Conservation (phyloP, 768 basidiomycete genomes). For the Amanita thiersii region DNA sequence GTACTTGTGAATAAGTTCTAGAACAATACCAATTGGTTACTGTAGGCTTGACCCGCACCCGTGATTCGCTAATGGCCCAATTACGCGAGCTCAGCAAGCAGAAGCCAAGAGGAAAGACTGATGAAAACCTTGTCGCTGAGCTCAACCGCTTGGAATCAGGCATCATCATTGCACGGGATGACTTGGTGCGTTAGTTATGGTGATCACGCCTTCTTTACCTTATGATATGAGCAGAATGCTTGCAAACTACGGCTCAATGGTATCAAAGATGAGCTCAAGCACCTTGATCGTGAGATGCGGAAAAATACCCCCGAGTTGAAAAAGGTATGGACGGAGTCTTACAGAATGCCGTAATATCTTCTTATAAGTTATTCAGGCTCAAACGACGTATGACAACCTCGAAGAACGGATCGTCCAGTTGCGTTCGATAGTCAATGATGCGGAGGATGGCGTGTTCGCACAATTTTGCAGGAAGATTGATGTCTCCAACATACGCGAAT, state of each 20-base stretch:
- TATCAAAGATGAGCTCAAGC: constrained; percentile 77
- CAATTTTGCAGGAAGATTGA: constrained; percentile 76
- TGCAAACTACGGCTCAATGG: constrained; percentile 70
- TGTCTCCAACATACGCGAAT: constrained; percentile 80
- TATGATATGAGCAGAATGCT: constrained; percentile 44
- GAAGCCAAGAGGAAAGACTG: constrained; percentile 76
- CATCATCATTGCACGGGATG: constrained; percentile 71
- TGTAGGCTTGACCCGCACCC: constrained; percentile 41
- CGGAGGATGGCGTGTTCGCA: constrained; percentile 74
- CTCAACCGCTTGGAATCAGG: constrained; percentile 74
- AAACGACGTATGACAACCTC: constrained; percentile 42
- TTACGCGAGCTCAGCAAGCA: constrained; percentile 78
- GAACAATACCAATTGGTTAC: not conserved
- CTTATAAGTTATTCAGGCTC: constrained; percentile 31
- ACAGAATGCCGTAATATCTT: not conserved
- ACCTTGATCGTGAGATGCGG: constrained; percentile 65
- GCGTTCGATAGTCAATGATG: constrained; percentile 52
- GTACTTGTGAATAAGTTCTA: constrained; percentile 1
- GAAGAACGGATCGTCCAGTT: constrained; percentile 48
- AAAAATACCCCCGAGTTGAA: constrained; percentile 60
- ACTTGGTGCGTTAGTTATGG: constrained; percentile 48
- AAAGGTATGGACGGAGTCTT: constrained; percentile 37
- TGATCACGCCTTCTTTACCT: not conserved
- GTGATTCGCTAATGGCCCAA: constrained; percentile 65
- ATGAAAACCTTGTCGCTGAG: constrained; percentile 71